Base-by-base conservation (phyloP, 352 stramenopile genomes). In the Phytophthora constricta region DNA sequence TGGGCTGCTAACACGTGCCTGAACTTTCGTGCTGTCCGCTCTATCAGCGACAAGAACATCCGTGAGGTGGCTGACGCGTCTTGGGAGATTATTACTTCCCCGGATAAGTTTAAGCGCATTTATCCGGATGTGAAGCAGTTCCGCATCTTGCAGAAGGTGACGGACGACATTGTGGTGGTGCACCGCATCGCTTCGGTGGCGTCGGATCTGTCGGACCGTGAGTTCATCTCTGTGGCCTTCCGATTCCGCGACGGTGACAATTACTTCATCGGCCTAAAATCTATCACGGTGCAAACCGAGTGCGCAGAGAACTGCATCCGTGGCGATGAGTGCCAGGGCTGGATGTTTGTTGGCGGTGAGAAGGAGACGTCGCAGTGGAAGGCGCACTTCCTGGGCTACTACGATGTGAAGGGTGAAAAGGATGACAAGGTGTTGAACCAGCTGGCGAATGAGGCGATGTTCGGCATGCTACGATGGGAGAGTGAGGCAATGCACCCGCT, bases 61-160 rank as follows among this genome's bases (percentile, higher is more conserved):
- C 79, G 76, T 9, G 83, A 93, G 39, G 82, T 92, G 2, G 84
- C 82, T 2, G 66, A 90, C 67, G 81, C 83, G 9, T 92, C 85
- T 9, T 93, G 85, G 83, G 85, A 92, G n/a, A 95, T 95, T 27
- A 90, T 95, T 58, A 92, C 84, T n/a, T 91, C 81, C 14, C 82
- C 84, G 2, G 84, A 92, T 22, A 93, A 93, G 65, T 91, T 65
- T 64, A 93, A 92, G 47, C 87, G 87, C 46, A 92, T 95, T 51
- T 93, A 92, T 42, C 87, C 87, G 5, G 87, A 95, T 37, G 81
- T 89, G 37, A 88, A 89, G 76, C 79, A 87, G 57, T 90, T 90
- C 66, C 74, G 79, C 64, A 81, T 90, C 42, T 62, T 87, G 60
- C 76, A 86, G 77, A 84, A 84, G 62, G 81, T 87, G 59, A 92